Percentiles rank a stretch among this genome's conserved stretches.
Evolutionary conservation across 2,329 filamentous ascomycete species (phyloP).

Genomic region (Fusarium odoratissimum): DNA sequence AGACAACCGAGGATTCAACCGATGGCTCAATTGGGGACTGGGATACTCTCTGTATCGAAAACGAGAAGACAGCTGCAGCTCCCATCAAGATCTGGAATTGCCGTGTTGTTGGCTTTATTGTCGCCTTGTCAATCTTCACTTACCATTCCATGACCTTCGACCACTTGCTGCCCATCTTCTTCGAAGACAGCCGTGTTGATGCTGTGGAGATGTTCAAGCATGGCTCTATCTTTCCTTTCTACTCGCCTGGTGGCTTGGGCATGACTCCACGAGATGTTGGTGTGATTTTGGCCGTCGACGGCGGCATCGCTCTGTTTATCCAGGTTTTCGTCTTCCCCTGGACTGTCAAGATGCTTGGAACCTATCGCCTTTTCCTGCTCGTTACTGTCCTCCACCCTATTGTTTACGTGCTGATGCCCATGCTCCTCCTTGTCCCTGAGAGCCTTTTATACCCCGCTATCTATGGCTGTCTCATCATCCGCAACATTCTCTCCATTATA

Average conservation of each 20-base stretch:
- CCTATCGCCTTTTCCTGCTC: slow-evolving; percentile 68
- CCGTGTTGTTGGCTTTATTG: slow-evolving; percentile 78
- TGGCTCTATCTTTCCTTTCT: slow-evolving; percentile 58
- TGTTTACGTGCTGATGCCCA: slow-evolving; percentile 69
- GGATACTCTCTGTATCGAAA: slow-evolving; percentile 51
- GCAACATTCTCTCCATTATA: slow-evolving; percentile 71
- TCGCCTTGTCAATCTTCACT: slow-evolving; percentile 90
- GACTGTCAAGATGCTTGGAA: slow-evolving; percentile 67
- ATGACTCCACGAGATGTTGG: slow-evolving; percentile 72
- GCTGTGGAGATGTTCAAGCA: slow-evolving; percentile 51
- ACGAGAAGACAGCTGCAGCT: slow-evolving; percentile 48
- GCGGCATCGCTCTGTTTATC: slow-evolving; percentile 68
- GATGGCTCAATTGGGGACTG: slow-evolving; percentile 60
- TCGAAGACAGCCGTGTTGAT: slow-evolving; percentile 77
- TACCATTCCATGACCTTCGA: slow-evolving; percentile 97
- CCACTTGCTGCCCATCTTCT: slow-evolving; percentile 90
- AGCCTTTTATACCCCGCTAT: slow-evolving; percentile 65
- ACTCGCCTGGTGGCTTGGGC: slow-evolving; percentile 71
- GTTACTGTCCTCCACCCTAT: slow-evolving; percentile 71
- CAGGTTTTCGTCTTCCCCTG: slow-evolving; percentile 72
- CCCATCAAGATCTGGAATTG: slow-evolving; percentile 61
- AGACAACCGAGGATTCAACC: slow-evolving; percentile 49
- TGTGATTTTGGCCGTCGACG: slow-evolving; percentile 69
- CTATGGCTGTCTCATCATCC: slow-evolving; percentile 66
- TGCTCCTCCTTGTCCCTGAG: slow-evolving; percentile 66